Conservation (phyloP, 257 asterid species). For the Leptodermis oblonga region DNA sequence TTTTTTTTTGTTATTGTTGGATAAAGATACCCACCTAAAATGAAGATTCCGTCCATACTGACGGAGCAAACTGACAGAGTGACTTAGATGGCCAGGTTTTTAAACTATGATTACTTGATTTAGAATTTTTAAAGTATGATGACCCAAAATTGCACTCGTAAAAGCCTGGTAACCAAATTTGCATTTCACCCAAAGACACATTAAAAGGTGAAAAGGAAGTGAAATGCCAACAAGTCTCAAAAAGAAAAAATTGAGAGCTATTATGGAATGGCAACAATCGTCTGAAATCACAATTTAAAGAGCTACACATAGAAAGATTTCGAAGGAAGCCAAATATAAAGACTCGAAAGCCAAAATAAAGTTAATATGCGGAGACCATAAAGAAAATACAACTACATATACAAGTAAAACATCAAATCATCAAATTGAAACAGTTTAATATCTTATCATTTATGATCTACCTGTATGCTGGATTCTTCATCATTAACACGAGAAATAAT, state of each 20-base stretch:
- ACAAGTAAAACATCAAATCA: background rate
- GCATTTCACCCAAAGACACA: too few relatives aligned
- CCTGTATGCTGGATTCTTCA: conserved; percentile 98
- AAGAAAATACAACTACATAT: conserved; percentile 15
- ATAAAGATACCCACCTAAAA: too few relatives aligned
- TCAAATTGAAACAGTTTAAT: conserved; percentile 5
- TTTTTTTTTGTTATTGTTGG: too few relatives aligned
- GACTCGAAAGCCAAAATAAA: conserved; percentile 1
- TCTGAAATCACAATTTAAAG: background rate
- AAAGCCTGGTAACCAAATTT: too few relatives aligned
- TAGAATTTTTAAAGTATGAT: too few relatives aligned
- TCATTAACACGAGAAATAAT: conserved; percentile 91
- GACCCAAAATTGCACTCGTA: too few relatives aligned
- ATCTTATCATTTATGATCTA: too few relatives aligned
- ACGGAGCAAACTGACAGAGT: too few relatives aligned
- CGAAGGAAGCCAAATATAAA: background rate
- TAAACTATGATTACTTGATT: too few relatives aligned
- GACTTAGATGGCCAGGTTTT: too few relatives aligned
- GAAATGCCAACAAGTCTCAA: background rate
- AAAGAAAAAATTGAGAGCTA: background rate
- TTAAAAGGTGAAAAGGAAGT: background rate
- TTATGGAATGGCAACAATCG: background rate
- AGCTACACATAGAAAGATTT: background rate
- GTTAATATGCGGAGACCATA: conserved; percentile 9
- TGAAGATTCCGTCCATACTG: too few relatives aligned